Evolutionary conservation across 2,329 filamentous ascomycete species (phyloP).

Genomic region (Ophiostoma novo-ulmi): DNA sequence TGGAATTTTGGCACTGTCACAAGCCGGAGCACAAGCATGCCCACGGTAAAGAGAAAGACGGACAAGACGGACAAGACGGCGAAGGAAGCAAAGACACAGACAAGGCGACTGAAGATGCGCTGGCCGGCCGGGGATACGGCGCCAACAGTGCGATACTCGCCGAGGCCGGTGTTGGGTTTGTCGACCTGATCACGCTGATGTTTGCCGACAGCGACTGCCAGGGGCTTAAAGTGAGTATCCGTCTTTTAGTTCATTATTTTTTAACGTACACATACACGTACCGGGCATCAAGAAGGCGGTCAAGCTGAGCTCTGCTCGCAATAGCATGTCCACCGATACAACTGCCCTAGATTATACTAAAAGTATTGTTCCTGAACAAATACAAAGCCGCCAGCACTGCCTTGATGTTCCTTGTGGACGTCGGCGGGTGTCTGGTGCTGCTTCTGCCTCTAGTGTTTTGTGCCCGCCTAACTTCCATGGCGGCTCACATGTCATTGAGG

Average conservation of each 20-base stretch:
- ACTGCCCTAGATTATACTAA: conserved; percentile 54
- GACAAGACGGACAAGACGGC: conserved; percentile 17
- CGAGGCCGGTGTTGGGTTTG: conserved; percentile 62
- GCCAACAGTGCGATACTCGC: conserved; percentile 69
- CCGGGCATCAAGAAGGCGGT: conserved; percentile 60
- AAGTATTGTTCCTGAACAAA: background rate
- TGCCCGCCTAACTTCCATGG: conserved; percentile 32
- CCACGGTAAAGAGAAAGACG: conserved; percentile 4
- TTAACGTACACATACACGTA: background rate
- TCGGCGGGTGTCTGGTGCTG: background rate
- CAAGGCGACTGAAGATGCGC: conserved; percentile 40
- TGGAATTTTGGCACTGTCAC: conserved; percentile 99
- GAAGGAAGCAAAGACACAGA: background rate
- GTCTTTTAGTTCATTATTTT: conserved; percentile 21
- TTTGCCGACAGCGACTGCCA: conserved; percentile 62
- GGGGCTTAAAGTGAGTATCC: conserved; percentile 38
- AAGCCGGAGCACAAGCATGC: conserved; percentile 57
- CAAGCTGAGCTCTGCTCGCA: conserved; percentile 39
- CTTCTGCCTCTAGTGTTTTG: conserved; percentile 6
- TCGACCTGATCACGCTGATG: conserved; percentile 75
- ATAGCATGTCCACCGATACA: conserved; percentile 64
- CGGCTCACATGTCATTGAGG: conserved; percentile 46
- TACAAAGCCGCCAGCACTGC: background rate
- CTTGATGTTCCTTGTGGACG: background rate
- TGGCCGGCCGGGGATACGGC: conserved; percentile 71